Evolutionary conservation across 768 basidiomycete species (phyloP), one percentile per base, ranked within the genome.

Genomic region (Termitomyces sp.): DNA sequence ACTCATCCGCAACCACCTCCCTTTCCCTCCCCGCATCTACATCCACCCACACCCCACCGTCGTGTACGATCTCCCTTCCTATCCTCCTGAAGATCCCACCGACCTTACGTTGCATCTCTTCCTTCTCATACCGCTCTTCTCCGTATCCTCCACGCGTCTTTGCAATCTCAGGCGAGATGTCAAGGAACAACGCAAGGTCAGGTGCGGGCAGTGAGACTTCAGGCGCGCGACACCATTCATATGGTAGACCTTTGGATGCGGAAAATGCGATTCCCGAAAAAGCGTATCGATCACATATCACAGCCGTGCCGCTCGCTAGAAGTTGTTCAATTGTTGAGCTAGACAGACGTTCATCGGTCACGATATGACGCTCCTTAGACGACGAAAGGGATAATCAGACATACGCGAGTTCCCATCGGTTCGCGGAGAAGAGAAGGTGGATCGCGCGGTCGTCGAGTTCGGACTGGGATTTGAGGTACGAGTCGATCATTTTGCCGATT

Each of bases 221-320:
- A 5, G 95, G 94, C 1, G 84, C 74, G 46, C 83, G 79, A 67
- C 94, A 96, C 91, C 92, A 99, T 15, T 82, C 77, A 60, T 86
- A 88, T 0, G 87, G 74, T 46, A 96, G 79, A 11, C 77, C 76
- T 60, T 88, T 87, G 16, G 85, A 76, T 1, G 81, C 78, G 13
- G 87, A 88, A 68, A 98, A 98, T 2, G 93, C 94, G 59, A 94
- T 87, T 0, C 96, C 96, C 3, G 95, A 98, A 71, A 98, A 98
- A 1, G 94, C 91, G 67, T 98, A 99, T 40, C 97, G 81, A 68
- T 98, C 96, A 64, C 91, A 93, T 42, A 99, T 71, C 64, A 99
- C 75, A 0, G 83, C 81, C 3, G 83, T 88, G 0, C 94, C 93
- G 0, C 74, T 64, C 0, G 68, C 68, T 3, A 97, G 76, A 22